Evolutionary conservation across 2,329 filamentous ascomycete genomes (phyloP), one percentile per base, ranked within the genome.

Genomic region (Orbilia javanica): DNA sequence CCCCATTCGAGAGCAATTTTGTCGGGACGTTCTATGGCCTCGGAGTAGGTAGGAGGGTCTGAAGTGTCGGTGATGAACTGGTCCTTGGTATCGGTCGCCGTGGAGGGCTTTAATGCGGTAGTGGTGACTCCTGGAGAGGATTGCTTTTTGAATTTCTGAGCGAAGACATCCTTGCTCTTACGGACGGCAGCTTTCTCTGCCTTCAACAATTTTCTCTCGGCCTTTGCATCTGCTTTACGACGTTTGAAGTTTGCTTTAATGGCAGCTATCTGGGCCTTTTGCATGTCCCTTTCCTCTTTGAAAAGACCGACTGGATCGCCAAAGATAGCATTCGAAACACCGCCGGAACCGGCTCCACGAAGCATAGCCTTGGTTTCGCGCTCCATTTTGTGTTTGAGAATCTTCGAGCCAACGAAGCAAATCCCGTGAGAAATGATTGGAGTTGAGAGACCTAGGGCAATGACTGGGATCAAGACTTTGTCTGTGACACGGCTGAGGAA

Each of bases 361-460:
- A 69, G 55, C 36, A 75, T 64, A 13, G 20, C 1, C n/a, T 44
- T 34, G 22, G 64, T 53, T 11, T 67, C 74, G 5, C 39, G 60
- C 22, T 78, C 67, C 60, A 78, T 78, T 18, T 67, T 78, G 20
- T 55, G 34, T 44, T 78, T 72, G 50, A 78, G 67, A 25, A 78
- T 68, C 10, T 46, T 70, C 22, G 74, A 78, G 25, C 74, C 74
- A 44, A 78, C 39, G 11, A 71, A 42, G 25, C 74, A 78, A 6
- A 78, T 72, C 7, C 65, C 62, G 15, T 78, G 74, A n/a, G 74
- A 78, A 62, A 78, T 22, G 44, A 78, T 31, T 4, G 74, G 74
- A 22, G 74, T 78, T 8, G 74, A 62, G 22, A 78, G 65, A 4
- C 74, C 67, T n/a, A 78, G 44, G 22, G 74, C 62, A 4, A 78